Evolutionary conservation across 768 basidiomycete species (phyloP), one percentile per base, ranked within the genome.

Genomic region (Crepidotus variabilis): DNA sequence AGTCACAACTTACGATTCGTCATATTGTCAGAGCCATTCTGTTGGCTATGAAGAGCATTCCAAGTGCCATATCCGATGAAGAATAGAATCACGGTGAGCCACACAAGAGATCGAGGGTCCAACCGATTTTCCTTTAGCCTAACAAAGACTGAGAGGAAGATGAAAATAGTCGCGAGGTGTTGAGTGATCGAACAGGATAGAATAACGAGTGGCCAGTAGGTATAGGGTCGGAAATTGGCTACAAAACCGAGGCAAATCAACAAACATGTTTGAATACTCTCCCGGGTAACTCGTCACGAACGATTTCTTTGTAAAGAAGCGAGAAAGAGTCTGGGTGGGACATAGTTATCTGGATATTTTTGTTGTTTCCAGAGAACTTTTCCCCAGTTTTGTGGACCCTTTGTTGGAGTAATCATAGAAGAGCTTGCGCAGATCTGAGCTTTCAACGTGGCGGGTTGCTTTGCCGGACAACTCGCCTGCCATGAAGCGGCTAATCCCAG

Each of bases 141-240:
- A 48, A 86, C 82, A 71, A 96, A 98, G 60, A 90, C 78, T 20
- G 86, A 81, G 34, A 97, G 72, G 73, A 97, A 94, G 50, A 90
- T 72, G 69, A 90, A 88, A 52, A 92, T 87, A 32, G 84, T 83
- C 9, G 87, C 84, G 43, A 95, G 71, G 68, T 95, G 93, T 67
- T 95, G 92, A 22, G 90, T 90, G 59, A 98, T 84, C 2, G 91
- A 77, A 58, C 82, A 88, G 21, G 88, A 82, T 7, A 85, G 75
- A 39, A 84, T 62, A 16, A 92, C 88, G 45, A 94, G 70, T 16
- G 84, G 79, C 79, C 83, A 82, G 64, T 92, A 92, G 7, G 83
- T 82, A 67, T 93, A 88, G 2, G 89, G 89, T 23, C 74, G 81
- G 67, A 93, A 89, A 71, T 92, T 92, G 51, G 87, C 92, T 94